Percentiles rank a stretch among this genome's conserved stretches.
phyloP scores from a whole-genome alignment of 2,329 filamentous ascomycete genomes.

The Neofusicoccum sp. region DNA sequence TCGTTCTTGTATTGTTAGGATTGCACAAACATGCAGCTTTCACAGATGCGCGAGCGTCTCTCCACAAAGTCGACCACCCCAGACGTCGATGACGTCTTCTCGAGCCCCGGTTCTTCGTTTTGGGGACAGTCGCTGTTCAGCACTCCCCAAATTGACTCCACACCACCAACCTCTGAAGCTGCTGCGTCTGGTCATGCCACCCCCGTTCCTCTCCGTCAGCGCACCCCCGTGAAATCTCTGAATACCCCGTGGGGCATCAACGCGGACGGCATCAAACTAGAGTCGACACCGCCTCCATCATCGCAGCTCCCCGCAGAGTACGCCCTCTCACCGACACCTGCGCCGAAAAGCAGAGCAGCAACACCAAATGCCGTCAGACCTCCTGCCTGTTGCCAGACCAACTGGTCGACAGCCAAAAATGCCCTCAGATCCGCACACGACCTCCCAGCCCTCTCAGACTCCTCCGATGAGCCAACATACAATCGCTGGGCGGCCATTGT shows the following conservation, averaged over 20 bases:
- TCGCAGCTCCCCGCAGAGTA: not conserved
- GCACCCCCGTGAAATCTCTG: not conserved
- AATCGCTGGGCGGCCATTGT: slow-evolving; percentile 1
- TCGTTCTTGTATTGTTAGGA: not conserved
- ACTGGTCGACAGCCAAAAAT: not conserved
- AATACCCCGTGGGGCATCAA: not conserved
- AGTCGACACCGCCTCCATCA: not conserved
- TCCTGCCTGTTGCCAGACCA: not conserved
- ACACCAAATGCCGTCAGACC: not conserved
- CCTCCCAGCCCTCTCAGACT: not conserved
- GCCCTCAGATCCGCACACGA: not conserved
- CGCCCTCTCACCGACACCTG: not conserved
- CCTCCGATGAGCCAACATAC: not conserved
- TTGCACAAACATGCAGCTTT: not conserved
- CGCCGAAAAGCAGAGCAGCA: not conserved
- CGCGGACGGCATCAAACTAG: not conserved
- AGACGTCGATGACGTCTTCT: not conserved
- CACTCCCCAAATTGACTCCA: not conserved
- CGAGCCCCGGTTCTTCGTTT: not conserved
- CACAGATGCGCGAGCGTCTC: not conserved
- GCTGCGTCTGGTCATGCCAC: not conserved
- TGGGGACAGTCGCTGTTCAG: not conserved
- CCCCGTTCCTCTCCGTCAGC: not conserved
- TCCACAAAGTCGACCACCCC: not conserved
- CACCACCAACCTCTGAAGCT: not conserved